Percentiles rank a stretch among this genome's conserved stretches.
Evolutionary conservation across 106 monocot species (phyloP).

Genomic region (Cymbidium sinense): DNA sequence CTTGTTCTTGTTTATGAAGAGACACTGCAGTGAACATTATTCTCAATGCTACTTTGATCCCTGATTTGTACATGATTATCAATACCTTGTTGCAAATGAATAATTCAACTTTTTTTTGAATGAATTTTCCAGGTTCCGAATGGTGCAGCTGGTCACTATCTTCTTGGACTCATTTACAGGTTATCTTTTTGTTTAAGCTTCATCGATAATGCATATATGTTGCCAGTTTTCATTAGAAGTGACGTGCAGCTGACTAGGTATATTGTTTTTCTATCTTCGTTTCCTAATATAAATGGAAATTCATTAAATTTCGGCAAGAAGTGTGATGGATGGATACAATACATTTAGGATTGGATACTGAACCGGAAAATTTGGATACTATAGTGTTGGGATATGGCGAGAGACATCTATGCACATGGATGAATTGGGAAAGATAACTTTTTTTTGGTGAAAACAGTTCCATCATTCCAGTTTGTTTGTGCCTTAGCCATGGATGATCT

Average conservation of each 20-base stretch:
- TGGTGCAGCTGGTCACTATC: conserved; percentile 96
- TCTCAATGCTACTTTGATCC: background rate
- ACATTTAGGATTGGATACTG: background rate
- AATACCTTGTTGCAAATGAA: background rate
- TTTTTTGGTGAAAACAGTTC: background rate
- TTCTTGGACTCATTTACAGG: conserved; percentile 92
- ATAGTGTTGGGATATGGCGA: background rate
- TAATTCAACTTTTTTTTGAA: background rate
- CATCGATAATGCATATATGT: background rate
- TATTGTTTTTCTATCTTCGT: background rate
- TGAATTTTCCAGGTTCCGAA: conserved; percentile 60
- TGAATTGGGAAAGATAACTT: background rate
- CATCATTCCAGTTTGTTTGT: background rate
- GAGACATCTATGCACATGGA: background rate
- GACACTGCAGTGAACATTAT: background rate
- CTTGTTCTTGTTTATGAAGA: background rate
- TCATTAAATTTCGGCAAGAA: background rate
- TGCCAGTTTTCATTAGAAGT: background rate
- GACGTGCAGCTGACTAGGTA: background rate
- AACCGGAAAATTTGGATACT: background rate
- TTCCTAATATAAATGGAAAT: background rate
- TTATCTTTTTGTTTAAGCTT: conserved; percentile 11
- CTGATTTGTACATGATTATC: background rate
- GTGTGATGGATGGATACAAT: background rate
- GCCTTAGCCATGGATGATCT: background rate